phyloP scores from a whole-genome alignment of 2,329 filamentous ascomycete species.

The Diaporthe citri region DNA sequence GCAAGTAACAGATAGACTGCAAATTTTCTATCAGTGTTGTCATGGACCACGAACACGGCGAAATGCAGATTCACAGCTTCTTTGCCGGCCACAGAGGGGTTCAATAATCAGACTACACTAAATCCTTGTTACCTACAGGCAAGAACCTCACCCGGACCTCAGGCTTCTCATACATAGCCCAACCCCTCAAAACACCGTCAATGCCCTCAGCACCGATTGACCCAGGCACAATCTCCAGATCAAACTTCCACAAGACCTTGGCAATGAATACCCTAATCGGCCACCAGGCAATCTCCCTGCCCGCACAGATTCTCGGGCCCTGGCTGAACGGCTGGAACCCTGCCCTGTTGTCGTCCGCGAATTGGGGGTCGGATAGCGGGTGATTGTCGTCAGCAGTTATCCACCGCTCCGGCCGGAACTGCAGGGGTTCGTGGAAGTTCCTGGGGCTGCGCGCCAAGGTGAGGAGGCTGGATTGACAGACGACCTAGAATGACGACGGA shows the following conservation, averaged over 20 bases:
- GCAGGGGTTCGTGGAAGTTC: background rate
- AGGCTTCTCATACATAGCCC: background rate
- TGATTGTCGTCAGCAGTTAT: background rate
- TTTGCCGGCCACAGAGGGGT: too few species aligned
- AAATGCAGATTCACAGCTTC: too few species aligned
- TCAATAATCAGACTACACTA: too few species aligned
- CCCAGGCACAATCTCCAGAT: background rate
- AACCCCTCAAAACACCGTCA: background rate
- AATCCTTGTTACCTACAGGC: background rate
- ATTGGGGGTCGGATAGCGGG: background rate
- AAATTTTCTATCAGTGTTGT: too few species aligned
- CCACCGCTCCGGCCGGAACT: constrained; percentile 28
- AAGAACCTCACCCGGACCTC: background rate
- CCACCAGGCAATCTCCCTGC: constrained; percentile 42
- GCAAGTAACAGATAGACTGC: too few species aligned
- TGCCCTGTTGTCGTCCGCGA: background rate
- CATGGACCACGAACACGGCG: too few species aligned
- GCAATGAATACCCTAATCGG: constrained; percentile 41
- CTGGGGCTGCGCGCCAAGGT: background rate
- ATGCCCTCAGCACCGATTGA: background rate
- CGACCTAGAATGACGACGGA: background rate
- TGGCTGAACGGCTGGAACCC: constrained; percentile 41
- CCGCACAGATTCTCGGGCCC: constrained; percentile 42
- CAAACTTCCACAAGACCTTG: constrained; percentile 38
- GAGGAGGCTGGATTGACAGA: constrained; percentile 17